Evolutionary conservation across 345 rosid genomes (phyloP), one percentile per base, ranked within the genome.

Genomic region (Excoecaria agallocha): DNA sequence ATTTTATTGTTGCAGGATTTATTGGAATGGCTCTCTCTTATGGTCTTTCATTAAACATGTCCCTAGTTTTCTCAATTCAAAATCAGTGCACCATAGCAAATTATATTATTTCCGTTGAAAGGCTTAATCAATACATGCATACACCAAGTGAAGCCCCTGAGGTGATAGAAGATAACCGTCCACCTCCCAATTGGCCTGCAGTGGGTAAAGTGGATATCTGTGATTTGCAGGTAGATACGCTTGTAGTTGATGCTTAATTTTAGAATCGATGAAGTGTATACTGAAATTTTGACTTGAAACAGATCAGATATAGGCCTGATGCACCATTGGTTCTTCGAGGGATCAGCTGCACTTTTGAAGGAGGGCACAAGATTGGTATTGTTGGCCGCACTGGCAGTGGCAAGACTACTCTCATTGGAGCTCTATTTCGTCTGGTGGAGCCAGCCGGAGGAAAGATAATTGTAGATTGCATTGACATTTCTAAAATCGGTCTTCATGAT

Each of bases 21-120:
- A 85, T 95, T 3, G 99, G 99, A 78, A 89, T 95, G 98, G 96
- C 99, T n/a, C 84, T 95, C 74, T 93, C 99, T 6, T 93, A 95
- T 55, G 99, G 98, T 76, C 91, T 95, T 80, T 89, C 99, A 11
- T 73, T 95, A 80, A 95, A 95, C 71, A 25, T 77, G 82, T 86
- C 96, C 39, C 85, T 95, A 58, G 96, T 93, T 17, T 56, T 74
- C 62, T 88, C 99, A 1, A 92, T 93, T 78, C 97, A 93, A 83
- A 89, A 91, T 88, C 97, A 91, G 70, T 93, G 99, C 84, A 90
- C 87, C 49, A 3, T 88, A 51, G 94, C 94, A 13, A 95, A 95
- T 80, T 82, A 94, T 81, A 90, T 95, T 69, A 90, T 95, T 41
- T 95, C 98, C 2, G 98, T 95, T 24, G 98, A 95, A 80, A 91